Evolutionary conservation across 169 alveolate species (phyloP), one percentile per base, ranked within the genome.

Genomic region (Neospora caninum): DNA sequence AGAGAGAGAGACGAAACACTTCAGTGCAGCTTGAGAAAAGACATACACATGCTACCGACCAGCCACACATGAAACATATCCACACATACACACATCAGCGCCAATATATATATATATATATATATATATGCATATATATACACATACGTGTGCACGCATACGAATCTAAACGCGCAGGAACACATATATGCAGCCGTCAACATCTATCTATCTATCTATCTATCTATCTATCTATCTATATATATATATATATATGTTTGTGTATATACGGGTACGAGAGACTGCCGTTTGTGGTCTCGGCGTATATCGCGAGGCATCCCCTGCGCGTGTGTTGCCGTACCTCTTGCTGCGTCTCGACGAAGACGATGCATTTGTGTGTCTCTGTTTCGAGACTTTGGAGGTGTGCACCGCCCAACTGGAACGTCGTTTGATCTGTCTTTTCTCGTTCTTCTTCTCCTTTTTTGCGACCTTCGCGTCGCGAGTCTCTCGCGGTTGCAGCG

Each of bases 341-440:
- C 43, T 73, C 84, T 36, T 73, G 84, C 27, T 73, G 84, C 9
- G 84, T 73, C 7, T 73, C 84, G 42, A 73, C 84, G 84, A 73
- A 73, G 84, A 73, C 84, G 84, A 73, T 73, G 84, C 84, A 73
- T n/a, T 73, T 73, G 38, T 18, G 43, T 31, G 38, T 13, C 1
- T 73, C 84, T n/a, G 10, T 43, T 73, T 31, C 84, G 49, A 20
- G 45, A 0, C 10, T 6, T 29, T 13, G 34, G n/a, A 73, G 22
- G 18, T n/a, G 70, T n/a, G n/a, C 84, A 43, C 45, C 43, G 16
- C 43, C 58, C 58, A 49, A 4, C 58, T 13, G 58, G 22, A 13
- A 13, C 41, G 9, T 41, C 84, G 20, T 27, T 27, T 64, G 31
- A 9, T 16, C 73, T 64, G n/a, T 27, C 73, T 4, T 13, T 49